Conservation (phyloP, 768 basidiomycete genomes). For the Tricholoma matsutake region DNA sequence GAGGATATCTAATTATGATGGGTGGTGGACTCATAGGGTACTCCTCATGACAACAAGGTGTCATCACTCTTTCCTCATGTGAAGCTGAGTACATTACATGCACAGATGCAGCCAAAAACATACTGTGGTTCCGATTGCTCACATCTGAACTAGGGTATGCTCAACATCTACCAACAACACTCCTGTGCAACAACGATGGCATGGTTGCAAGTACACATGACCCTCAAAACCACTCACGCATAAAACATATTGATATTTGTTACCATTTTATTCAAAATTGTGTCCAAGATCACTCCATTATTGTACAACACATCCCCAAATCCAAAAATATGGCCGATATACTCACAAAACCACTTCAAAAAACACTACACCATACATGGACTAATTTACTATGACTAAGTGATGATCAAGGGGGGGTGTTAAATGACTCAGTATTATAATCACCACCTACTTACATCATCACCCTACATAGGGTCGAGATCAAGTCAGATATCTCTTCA, state of each 20-base stretch:
- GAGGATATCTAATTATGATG: too few species aligned
- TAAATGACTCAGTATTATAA: too few species aligned
- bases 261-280: constrained; percentile 26
- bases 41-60: constrained; percentile 25
- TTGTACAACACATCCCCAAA: constrained; percentile 12
- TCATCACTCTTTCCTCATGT: constrained; percentile 31
- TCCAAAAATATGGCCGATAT: constrained; percentile 27
- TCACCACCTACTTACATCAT: too few species aligned
- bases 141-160: constrained; percentile 16
- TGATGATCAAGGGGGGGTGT: too few species aligned
- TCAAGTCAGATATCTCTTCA: too few species aligned
- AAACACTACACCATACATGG: background rate
- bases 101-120: constrained; percentile 18
- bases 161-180: constrained; percentile 2
- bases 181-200: constrained; percentile 25
- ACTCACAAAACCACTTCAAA: constrained; percentile 28
- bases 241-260: constrained; percentile 31
- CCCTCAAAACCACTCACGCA: constrained; percentile 21
- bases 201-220: constrained; percentile 26
- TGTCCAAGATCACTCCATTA: constrained; percentile 11
- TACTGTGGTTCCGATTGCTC: constrained; percentile 23
- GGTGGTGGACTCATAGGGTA: too few species aligned
- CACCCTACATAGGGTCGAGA: too few species aligned
- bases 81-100: constrained; percentile 37
- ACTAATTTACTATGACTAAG: too few species aligned